Conservation (phyloP, 257 asterid genomes). For the Linaria vulgaris region DNA sequence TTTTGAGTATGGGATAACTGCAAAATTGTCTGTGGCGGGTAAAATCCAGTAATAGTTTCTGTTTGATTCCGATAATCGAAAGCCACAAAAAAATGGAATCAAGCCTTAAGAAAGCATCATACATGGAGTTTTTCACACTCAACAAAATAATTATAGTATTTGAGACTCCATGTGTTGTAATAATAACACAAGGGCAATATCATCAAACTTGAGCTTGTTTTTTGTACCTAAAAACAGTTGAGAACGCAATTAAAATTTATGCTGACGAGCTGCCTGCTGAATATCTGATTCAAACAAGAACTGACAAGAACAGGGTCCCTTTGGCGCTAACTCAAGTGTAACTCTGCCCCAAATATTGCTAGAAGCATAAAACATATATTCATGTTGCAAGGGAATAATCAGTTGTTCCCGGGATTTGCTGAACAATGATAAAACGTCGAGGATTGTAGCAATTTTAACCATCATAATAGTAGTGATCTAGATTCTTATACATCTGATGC, state of each 20-base stretch:
- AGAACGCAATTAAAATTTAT: not conserved
- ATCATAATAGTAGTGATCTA: not conserved
- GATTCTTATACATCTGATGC: not conserved
- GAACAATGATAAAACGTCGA: not conserved
- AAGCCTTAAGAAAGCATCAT: slow-evolving; percentile 15
- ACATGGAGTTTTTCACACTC: slow-evolving; percentile 24
- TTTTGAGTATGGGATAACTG: slow-evolving; percentile 12
- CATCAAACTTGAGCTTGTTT: slow-evolving; percentile 1
- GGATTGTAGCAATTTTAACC: not conserved
- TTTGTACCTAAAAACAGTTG: slow-evolving; percentile 13
- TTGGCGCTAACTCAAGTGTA: not conserved
- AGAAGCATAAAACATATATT: slow-evolving; percentile 4
- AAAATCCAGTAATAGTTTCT: slow-evolving; percentile 16
- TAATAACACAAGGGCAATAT: slow-evolving; percentile 25
- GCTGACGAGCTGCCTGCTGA: slow-evolving; percentile 25
- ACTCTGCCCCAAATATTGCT: not conserved
- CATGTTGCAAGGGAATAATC: not conserved
- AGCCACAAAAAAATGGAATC: slow-evolving; percentile 8
- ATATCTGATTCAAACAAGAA: slow-evolving; percentile 3
- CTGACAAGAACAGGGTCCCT: slow-evolving; percentile 21
- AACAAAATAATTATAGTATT: not conserved
- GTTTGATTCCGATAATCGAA: slow-evolving; percentile 16
- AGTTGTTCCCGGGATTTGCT: no score
- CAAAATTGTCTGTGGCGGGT: slow-evolving; percentile 28
- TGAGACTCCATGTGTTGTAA: slow-evolving; percentile 21